Base-by-base conservation (phyloP, 108 stramenopile species). In the Stephanodiscus triporus region DNA sequence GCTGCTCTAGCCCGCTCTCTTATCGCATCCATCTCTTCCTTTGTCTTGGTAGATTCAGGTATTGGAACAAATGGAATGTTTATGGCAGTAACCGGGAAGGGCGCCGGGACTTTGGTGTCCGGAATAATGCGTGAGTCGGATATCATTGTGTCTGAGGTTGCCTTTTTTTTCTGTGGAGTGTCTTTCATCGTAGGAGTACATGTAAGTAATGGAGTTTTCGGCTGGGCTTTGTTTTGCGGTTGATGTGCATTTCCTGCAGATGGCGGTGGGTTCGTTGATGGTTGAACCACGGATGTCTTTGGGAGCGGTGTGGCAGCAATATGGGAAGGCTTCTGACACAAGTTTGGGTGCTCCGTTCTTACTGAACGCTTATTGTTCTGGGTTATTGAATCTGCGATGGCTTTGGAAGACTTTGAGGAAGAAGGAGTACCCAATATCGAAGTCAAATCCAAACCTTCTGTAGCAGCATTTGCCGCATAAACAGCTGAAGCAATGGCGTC, bases 401-500 rank as follows among this genome's bases (percentile, higher is more conserved):
- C 54, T 14, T 51, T 74, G 43, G 53, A 23, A 30, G 58, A 27
- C 43, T 55, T 60, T 37, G 64, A 10, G 14, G 72, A 3, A 54
- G 70, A 38, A 29, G 76, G 45, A 62, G 65, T 55, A 36, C 49
- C 47, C 24, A 59, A 61, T 19, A 86, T 84, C 23, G 77, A 47
- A 23, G 84, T 42, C 38, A 92, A 71, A 75, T 90, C 89, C 19
- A 89, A 50, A 0, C 80, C 83, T 26, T 80, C 85, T 24, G 88
- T 86, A 40, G 88, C 91, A 36, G 91, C 87, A 65, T 88, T 83
- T n/a, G 88, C 91, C 10, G 92, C 92, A 78, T 82, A 50, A 7
- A 91, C 88, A 24, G 90, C 92, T 24, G 89, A 84, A 26, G 79
- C 85, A 57, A 94, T 88, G 32, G 92, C 92, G 66, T 89, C 90